Conservation (phyloP, 768 basidiomycete species). For the Pleurotus salmoneostramineus region DNA sequence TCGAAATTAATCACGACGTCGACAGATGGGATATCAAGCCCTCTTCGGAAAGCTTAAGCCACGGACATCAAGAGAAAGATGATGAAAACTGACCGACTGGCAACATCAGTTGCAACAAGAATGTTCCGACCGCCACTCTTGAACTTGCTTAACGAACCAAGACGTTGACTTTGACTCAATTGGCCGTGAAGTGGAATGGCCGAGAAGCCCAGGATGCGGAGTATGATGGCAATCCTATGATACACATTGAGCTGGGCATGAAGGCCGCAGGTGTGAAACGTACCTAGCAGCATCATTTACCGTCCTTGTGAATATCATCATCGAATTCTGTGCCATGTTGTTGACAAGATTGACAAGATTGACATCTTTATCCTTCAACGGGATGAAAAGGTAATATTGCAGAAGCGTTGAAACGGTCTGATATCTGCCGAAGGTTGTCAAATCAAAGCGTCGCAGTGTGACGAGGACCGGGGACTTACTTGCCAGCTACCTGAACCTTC, state of each 20-base stretch:
- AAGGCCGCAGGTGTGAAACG: constrained; percentile 12
- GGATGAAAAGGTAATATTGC: constrained; percentile 95
- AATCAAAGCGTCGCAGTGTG: neutral
- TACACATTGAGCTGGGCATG: neutral
- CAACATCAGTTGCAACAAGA: constrained; percentile 94
- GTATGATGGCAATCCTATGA: constrained; percentile 75
- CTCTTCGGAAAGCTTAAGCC: constrained; percentile 39
- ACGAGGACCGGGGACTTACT: constrained; percentile 47
- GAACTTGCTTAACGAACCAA: constrained; percentile 93
- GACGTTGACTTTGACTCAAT: constrained; percentile 86
- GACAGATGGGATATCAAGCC: constrained; percentile 93
- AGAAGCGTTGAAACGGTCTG: constrained; percentile 93
- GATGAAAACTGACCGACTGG: constrained; percentile 63
- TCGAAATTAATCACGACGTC: constrained; percentile 98
- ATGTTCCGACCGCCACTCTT: constrained; percentile 91
- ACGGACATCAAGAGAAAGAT: neutral
- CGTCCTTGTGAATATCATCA: constrained; percentile 95
- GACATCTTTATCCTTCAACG: constrained; percentile 87
- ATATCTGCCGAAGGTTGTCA: constrained; percentile 53
- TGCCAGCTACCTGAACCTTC: constrained; percentile 87
- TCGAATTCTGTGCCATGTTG: constrained; percentile 85
- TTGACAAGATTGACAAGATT: constrained; percentile 88
- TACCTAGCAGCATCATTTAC: constrained; percentile 89
- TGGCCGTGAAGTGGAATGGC: constrained; percentile 96
- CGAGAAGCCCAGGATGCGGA: constrained; percentile 88